Base-by-base conservation (phyloP, 2,329 filamentous ascomycete genomes). In the Trichothecium sympodiale region DNA sequence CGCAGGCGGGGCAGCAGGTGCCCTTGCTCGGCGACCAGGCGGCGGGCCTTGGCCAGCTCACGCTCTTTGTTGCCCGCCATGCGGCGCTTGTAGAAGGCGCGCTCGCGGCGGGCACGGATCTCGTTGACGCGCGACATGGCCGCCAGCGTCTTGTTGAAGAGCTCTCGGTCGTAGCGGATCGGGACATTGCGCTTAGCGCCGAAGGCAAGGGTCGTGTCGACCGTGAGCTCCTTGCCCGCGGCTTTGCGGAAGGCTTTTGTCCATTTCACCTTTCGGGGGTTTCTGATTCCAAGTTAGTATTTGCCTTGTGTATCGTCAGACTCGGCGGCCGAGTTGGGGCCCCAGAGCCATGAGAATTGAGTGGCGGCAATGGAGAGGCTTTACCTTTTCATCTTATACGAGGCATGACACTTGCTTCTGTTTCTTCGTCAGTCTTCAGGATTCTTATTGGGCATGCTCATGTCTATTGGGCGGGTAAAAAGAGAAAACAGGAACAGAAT, bases 181-280 rank as follows among this genome's bases (percentile, higher is more conserved):
- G 91, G 91, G 23, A 93, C 77, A 69, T 98, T 95, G 68, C 91
- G 83, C 55, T 86, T 83, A 47, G 86, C 83, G 43, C 85, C 83
- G 64, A 96, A 94, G 54, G 86, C 82, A 41, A 98, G 79, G 23
- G 89, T 94, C 52, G 77, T 83, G 71, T 98, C 91, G 61, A 96
- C 88, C 38, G 84, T 83, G 85, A 94, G 77, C 56, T 78, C 72
- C 67, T 87, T 93, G 65, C 85, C 85, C 39, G 83, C 80, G 14
- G 57, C 57, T 56, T 80, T 81, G 54, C 87, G 82, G 73, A 88
- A 89, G 35, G 85, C 79, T 71, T 95, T 94, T 43, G 89, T 95
- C 91, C 89, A 95, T 63, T 87, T 91, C 50, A 96, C 76, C 63
- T 95, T 94, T 58, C 89, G 80, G 26, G 89, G 88, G 65, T 96